Percentiles rank a stretch among this genome's conserved stretches.
phyloP scores from a whole-genome alignment of 371 early-diverging fungal species.

The Haplosporangium sp. region DNA sequence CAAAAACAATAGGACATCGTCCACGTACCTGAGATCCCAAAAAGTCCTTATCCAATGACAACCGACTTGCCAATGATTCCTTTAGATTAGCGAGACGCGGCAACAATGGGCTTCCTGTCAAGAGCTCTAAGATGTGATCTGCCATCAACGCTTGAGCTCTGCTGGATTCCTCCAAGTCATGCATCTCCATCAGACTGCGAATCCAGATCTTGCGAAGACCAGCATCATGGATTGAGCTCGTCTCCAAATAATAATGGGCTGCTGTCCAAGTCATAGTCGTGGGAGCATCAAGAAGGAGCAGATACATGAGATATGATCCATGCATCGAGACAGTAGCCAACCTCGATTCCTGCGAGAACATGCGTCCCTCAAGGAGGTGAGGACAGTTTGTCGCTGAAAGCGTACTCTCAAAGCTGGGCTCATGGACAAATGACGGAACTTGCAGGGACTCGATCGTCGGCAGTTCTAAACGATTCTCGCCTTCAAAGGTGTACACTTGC shows the following conservation, averaged over 20 bases:
- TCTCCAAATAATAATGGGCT: slow-evolving; percentile 68
- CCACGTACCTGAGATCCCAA: slow-evolving; percentile 45
- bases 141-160: slow-evolving; percentile 44
- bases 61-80: slow-evolving; percentile 19
- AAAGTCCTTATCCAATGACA: slow-evolving; percentile 28
- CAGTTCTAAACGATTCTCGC: slow-evolving; percentile 22
- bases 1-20: background rate
- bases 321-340: slow-evolving; percentile 69
- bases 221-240: slow-evolving; percentile 58
- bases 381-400: slow-evolving; percentile 67
- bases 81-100: slow-evolving; percentile 33
- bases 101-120: slow-evolving; percentile 35
- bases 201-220: slow-evolving; percentile 65
- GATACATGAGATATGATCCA: slow-evolving; percentile 67
- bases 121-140: slow-evolving; percentile 37
- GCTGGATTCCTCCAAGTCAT: slow-evolving; percentile 28
- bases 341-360: slow-evolving; percentile 66
- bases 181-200: slow-evolving; percentile 57
- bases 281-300: slow-evolving; percentile 53
- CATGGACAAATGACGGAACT: slow-evolving; percentile 39
- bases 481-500: slow-evolving; percentile 64
- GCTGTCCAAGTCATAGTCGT: slow-evolving; percentile 60
- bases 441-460: slow-evolving; percentile 25
- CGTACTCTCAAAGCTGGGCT: slow-evolving; percentile 29
- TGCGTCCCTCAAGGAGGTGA: slow-evolving; percentile 64